Percentiles rank a stretch among this genome's conserved stretches.
Conservation (phyloP, 78 protist genomes). For the Creolimax fragrantissima region DNA sequence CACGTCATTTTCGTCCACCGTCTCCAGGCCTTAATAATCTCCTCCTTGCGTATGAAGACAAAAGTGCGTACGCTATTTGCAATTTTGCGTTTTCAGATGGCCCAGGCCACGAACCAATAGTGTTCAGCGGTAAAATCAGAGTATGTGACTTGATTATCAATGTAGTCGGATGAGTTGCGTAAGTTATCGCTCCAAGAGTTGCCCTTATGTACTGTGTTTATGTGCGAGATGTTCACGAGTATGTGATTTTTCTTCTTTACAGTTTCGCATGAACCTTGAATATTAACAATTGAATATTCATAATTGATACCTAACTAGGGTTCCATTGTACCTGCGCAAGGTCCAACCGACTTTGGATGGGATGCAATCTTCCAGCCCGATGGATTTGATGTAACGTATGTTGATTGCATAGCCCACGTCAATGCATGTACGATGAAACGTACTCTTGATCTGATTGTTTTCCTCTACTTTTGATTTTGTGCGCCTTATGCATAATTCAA, state of each 20-base stretch:
- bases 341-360: slow-evolving; percentile 73
- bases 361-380: slow-evolving; percentile 86
- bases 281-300: too few species aligned
- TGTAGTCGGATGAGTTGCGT: too few species aligned
- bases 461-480: too few species aligned
- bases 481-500: too few species aligned
- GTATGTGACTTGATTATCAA: slow-evolving; percentile 30
- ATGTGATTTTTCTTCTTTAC: too few species aligned
- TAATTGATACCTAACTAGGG: slow-evolving; percentile 47
- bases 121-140: slow-evolving; percentile 65
- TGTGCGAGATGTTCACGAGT: too few species aligned
- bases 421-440: too few species aligned
- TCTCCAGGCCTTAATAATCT: slow-evolving; percentile 66
- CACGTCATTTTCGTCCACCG: neutral
- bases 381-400: slow-evolving; percentile 57
- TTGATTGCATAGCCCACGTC: too few species aligned
- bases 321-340: slow-evolving; percentile 74
- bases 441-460: too few species aligned
- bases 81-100: slow-evolving; percentile 71
- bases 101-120: slow-evolving; percentile 58
- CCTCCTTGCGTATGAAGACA: slow-evolving; percentile 74
- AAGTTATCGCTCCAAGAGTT: too few species aligned
- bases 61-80: slow-evolving; percentile 86
- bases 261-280: too few species aligned
- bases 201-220: too few species aligned